Base-by-base conservation (phyloP, 768 basidiomycete species). In the Naganishia onofrii region DNA sequence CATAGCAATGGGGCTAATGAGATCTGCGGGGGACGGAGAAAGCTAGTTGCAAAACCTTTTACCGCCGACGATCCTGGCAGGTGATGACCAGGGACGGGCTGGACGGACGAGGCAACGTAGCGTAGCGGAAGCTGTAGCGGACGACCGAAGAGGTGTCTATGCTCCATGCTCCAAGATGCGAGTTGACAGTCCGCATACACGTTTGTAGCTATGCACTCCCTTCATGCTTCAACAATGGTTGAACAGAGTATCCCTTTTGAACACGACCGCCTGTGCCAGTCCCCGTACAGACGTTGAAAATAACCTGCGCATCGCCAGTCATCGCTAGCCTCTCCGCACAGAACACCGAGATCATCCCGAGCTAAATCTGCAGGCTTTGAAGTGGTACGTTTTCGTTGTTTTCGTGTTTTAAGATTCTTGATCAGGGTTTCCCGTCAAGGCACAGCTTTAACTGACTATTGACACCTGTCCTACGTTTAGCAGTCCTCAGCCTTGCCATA, bases 311-410 rank as follows among this genome's bases (percentile, higher is more conserved):
- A 51, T n/a, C 48, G 21, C 48, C 42, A 42, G 42, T 15, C 42
- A 42, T 42, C 42, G 42, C 15, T 17, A 42, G 9, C 3, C 23
- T 51, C 48, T 51, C 48, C 48, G 23, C 48, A 26, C 7, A 51
- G 48, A 51, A 51, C 23, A 23, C 48, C 48, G 48, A 51, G 7
- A 17, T 46, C 21, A 21, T 46, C 21, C 46, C 46, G 46, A 17
- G 46, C 13, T 36, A 36, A 36, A 51, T n/a, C n/a, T n/a, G n/a
- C 48, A 26, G 23, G 48, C 48, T 51, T 23, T 26, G 21, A 51
- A 21, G 48, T 51, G 48, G 48, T 51, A 51, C 48, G 48, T 51
- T 26, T 46, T 51, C 23, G 48, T 51, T 51, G 48, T 51, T 51
- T n/a, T 51, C 42, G 48, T n/a, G 3, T 51, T 51, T 51, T 51